phyloP scores from a whole-genome alignment of 116 monocot species.

The Zostera marina region DNA sequence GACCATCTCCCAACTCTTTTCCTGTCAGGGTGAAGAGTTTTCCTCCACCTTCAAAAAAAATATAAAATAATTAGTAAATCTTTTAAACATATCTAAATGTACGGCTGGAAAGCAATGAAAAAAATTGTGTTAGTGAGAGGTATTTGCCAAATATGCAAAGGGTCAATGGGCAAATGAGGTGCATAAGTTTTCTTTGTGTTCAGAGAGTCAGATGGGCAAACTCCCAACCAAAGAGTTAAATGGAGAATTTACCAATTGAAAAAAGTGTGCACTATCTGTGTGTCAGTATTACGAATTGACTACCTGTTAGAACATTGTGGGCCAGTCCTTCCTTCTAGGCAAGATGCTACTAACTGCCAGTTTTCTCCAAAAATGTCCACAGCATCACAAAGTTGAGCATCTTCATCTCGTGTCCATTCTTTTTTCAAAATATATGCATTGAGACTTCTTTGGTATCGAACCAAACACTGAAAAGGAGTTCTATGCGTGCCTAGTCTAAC shows the following conservation, averaged over 20 bases:
- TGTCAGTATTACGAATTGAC: too few species aligned
- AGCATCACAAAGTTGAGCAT: constrained; percentile 51
- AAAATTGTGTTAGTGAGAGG: too few species aligned
- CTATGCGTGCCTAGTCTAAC: constrained; percentile 40
- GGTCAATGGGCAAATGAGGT: too few species aligned
- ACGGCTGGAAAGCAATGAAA: not conserved
- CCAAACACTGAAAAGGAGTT: constrained; percentile 93
- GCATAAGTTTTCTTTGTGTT: too few species aligned
- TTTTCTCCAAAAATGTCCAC: constrained; percentile 60
- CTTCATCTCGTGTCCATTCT: constrained; percentile 83
- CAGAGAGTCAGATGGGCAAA: too few species aligned
- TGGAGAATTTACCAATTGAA: too few species aligned
- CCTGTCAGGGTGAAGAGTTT: constrained; percentile 53
- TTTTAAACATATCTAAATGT: not conserved
- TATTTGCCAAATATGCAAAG: too few species aligned
- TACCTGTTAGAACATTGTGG: constrained; percentile 91
- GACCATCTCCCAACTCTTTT: constrained; percentile 81
- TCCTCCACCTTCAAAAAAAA: constrained; percentile 56
- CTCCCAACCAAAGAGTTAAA: too few species aligned
- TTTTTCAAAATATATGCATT: constrained; percentile 85
- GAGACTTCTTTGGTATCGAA: constrained; percentile 84
- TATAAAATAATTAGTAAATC: not conserved
- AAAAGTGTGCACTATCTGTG: too few species aligned
- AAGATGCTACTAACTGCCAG: constrained; percentile 79
- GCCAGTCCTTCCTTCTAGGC: constrained; percentile 71